Conservation (phyloP, 805 yeast genomes). For the Sugiyamaella americana region DNA sequence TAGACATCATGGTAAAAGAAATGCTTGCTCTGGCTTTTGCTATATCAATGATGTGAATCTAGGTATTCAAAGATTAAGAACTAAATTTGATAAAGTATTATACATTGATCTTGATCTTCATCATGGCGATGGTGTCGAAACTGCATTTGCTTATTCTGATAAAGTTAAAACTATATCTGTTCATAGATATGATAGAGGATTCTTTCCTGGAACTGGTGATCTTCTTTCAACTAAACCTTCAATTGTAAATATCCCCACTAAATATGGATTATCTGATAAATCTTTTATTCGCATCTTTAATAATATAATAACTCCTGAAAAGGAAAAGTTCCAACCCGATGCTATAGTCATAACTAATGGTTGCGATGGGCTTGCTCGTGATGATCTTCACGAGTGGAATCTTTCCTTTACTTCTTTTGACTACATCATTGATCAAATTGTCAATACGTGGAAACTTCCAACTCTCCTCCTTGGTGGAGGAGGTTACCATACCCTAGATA, state of each 20-base stretch:
- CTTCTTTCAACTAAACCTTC: slow-evolving; percentile 32
- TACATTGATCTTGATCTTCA: slow-evolving; percentile 71
- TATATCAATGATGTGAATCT: slow-evolving; percentile 65
- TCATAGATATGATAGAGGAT: slow-evolving; percentile 60
- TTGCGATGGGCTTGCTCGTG: slow-evolving; percentile 66
- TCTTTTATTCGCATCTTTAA: slow-evolving; percentile 35
- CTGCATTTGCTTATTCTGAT: slow-evolving; percentile 51
- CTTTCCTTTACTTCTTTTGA: slow-evolving; percentile 49
- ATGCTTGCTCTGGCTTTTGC: slow-evolving; percentile 63
- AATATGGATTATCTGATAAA: slow-evolving; percentile 49
- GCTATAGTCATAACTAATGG: slow-evolving; percentile 64
- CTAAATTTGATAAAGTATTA: slow-evolving; percentile 41
- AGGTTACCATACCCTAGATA: slow-evolving; percentile 59
- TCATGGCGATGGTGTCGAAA: slow-evolving; percentile 76
- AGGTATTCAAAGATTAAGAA: slow-evolving; percentile 45
- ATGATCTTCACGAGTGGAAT: slow-evolving; percentile 64
- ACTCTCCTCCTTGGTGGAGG: slow-evolving; percentile 66
- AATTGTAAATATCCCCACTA: slow-evolving; percentile 52
- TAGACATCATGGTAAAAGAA: slow-evolving; percentile 57
- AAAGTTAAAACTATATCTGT: slow-evolving; percentile 57
- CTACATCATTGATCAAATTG: slow-evolving; percentile 29
- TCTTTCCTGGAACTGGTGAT: slow-evolving; percentile 67
- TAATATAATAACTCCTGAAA: slow-evolving; percentile 40
- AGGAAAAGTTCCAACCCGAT: slow-evolving; percentile 40
- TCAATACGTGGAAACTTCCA: slow-evolving; percentile 31